These are phyloP conservation scores for Alternaria hordeiaustralica DNA, from an alignment of 2,329 filamentous ascomycete species.

Conservation along the genomic window DNA sequence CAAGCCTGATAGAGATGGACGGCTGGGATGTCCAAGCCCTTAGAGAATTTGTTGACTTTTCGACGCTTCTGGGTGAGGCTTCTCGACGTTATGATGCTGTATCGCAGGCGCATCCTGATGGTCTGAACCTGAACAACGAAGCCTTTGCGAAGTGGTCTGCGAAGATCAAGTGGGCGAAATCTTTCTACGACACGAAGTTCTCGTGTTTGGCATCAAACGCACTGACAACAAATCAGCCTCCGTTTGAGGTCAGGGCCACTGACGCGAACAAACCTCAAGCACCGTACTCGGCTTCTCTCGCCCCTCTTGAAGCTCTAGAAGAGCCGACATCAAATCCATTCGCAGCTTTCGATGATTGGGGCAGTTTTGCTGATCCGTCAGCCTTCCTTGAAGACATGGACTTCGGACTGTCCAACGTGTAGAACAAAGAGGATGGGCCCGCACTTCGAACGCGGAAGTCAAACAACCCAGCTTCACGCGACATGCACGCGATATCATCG, in stretches of 20 bases:
- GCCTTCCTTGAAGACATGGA: neutral
- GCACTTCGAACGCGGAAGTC: too few relatives aligned
- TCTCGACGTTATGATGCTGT: neutral
- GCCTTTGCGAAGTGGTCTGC: neutral
- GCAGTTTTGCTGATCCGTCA: neutral
- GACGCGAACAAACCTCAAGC: rapidly evolving
- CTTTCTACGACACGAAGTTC: neutral
- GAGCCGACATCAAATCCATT: neutral
- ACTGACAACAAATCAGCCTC: neutral
- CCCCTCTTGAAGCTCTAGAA: neutral
- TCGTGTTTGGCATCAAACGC: neutral
- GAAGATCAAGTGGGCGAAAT: neutral
- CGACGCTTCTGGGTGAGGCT: neutral
- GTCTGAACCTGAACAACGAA: neutral
- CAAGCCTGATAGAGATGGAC: neutral
- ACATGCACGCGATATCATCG: too few relatives aligned
- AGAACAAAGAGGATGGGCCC: too few relatives aligned
- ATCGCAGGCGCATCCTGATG: neutral
- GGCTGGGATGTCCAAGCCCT: neutral
- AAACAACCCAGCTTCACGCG: too few relatives aligned
- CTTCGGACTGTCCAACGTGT: neutral
- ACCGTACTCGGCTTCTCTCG: neutral
- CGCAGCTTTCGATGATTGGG: neutral
- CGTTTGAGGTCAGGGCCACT: neutral
- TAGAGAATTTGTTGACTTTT: neutral